Percentiles rank a stretch among this genome's conserved stretches.
phyloP scores from a whole-genome alignment of 2,329 filamentous ascomycete species.

The Scleromitrula shiraiana region DNA sequence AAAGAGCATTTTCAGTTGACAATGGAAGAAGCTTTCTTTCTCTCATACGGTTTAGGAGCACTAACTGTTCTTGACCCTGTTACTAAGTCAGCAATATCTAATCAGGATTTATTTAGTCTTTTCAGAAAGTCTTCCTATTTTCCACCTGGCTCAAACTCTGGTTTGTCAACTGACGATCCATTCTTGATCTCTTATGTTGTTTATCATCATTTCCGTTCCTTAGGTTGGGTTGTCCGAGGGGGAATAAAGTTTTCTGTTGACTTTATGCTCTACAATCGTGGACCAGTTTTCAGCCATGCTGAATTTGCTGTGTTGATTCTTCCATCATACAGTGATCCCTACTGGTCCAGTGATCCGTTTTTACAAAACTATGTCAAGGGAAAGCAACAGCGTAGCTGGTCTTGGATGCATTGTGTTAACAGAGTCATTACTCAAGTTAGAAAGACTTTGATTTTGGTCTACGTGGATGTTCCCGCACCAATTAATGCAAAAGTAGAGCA shows the following conservation, averaged over 20 bases:
- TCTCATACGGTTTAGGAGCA: slow-evolving; percentile 71
- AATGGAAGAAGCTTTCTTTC: slow-evolving; percentile 85
- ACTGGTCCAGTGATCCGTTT: slow-evolving; percentile 52
- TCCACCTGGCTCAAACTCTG: slow-evolving; percentile 40
- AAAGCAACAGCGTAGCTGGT: slow-evolving; percentile 53
- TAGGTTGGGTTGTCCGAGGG: slow-evolving; percentile 88
- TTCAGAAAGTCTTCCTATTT: slow-evolving; percentile 57
- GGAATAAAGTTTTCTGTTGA: slow-evolving; percentile 95
- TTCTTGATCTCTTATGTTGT: slow-evolving; percentile 83
- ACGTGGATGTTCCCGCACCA: slow-evolving; percentile 81
- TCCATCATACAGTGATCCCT: slow-evolving; percentile 67
- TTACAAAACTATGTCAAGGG: slow-evolving; percentile 43
- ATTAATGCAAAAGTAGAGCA: slow-evolving; percentile 37
- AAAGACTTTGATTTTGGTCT: slow-evolving; percentile 83
- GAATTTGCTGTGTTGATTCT: slow-evolving; percentile 84
- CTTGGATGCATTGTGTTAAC: slow-evolving; percentile 83
- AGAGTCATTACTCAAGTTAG: slow-evolving; percentile 82
- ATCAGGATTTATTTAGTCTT: slow-evolving; percentile 2
- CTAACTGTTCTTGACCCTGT: slow-evolving; percentile 52
- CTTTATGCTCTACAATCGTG: slow-evolving; percentile 87
- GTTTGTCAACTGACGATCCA: slow-evolving; percentile 64
- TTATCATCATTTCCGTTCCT: slow-evolving; percentile 91
- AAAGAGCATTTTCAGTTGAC: slow-evolving; percentile 89
- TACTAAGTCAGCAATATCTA: slow-evolving; percentile 28
- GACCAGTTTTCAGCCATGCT: slow-evolving; percentile 89